Conservation (phyloP, 805 yeast genomes). For the Yamadazyma kitorensis region DNA sequence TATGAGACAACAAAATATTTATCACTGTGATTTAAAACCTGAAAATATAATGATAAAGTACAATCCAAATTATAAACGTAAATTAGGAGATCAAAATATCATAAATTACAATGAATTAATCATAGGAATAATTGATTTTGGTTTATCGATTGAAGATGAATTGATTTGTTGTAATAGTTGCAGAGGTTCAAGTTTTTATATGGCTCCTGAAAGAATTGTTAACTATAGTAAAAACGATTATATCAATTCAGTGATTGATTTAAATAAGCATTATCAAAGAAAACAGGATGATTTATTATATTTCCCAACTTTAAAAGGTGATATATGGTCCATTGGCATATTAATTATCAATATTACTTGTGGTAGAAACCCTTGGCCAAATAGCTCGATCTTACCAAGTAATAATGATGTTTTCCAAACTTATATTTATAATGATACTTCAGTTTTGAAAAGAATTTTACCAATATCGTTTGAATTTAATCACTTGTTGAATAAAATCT, state of each 20-base stretch:
- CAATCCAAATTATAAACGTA: slow-evolving; percentile 24
- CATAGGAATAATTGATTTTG: slow-evolving; percentile 80
- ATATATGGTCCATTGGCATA: slow-evolving; percentile 80
- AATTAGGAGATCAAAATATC: slow-evolving; percentile 10
- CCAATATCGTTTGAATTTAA: slow-evolving; percentile 70
- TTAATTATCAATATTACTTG: slow-evolving; percentile 77
- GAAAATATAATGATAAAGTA: slow-evolving; percentile 46
- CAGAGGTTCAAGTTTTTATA: slow-evolving; percentile 84
- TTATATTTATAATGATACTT: slow-evolving; percentile 53
- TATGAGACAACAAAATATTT: slow-evolving; percentile 30
- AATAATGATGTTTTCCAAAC: slow-evolving; percentile 56
- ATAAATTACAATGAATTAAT: slow-evolving; percentile 48
- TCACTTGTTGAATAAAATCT: slow-evolving; percentile 44
- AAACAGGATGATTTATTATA: slow-evolving; percentile 11
- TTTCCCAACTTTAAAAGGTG: slow-evolving; percentile 74
- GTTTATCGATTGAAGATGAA: slow-evolving; percentile 67
- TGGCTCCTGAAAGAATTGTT: slow-evolving; percentile 85
- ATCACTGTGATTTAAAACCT: slow-evolving; percentile 43
- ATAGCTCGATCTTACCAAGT: slow-evolving; percentile 62
- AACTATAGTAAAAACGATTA: slow-evolving; percentile 36
- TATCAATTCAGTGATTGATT: slow-evolving; percentile 26
- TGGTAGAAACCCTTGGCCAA: slow-evolving; percentile 88
- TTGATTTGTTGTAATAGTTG: slow-evolving; percentile 67
- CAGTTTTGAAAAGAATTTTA: slow-evolving; percentile 59
- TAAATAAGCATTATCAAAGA: slow-evolving; percentile 23